phyloP scores from a whole-genome alignment of 345 rosid species.

The Stellera chamaejasme region DNA sequence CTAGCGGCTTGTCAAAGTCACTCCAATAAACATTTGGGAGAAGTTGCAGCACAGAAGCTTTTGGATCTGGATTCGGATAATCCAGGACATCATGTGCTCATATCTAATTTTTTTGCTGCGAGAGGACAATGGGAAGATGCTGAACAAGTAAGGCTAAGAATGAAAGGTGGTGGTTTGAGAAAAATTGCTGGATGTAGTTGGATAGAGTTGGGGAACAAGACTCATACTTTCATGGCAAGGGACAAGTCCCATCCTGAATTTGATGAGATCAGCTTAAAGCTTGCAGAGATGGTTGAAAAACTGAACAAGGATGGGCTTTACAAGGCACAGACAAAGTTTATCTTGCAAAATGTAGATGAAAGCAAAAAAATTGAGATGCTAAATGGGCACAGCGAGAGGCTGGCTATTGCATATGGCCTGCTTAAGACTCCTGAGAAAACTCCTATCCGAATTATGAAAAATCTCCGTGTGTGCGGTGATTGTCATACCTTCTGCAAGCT shows the following conservation, averaged over 20 bases:
- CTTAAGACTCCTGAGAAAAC: conserved; percentile 35
- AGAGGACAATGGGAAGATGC: conserved; percentile 70
- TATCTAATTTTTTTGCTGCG: conserved; percentile 72
- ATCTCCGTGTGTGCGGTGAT: conserved; percentile 74
- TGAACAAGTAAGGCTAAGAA: conserved; percentile 46
- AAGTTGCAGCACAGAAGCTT: conserved; percentile 56
- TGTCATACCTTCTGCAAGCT: conserved; percentile 76
- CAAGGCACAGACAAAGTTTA: conserved; percentile 56
- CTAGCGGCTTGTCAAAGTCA: conserved; percentile 71
- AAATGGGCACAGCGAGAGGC: conserved; percentile 74
- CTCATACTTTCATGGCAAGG: conserved; percentile 69
- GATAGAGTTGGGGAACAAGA: conserved; percentile 59
- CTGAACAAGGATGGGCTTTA: conserved; percentile 60
- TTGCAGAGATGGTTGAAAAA: conserved; percentile 40
- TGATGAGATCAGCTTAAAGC: conserved; percentile 38
- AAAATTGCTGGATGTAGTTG: conserved; percentile 91
- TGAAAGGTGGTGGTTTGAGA: conserved; percentile 65
- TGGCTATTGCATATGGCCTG: conserved; percentile 65
- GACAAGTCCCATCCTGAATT: conserved; percentile 76
- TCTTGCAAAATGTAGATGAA: conserved; percentile 55
- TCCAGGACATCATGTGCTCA: conserved; percentile 78
- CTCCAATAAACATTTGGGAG: conserved; percentile 61
- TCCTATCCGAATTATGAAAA: conserved; percentile 59
- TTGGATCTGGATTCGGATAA: conserved; percentile 42
- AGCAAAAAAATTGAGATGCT: conserved; percentile 63